Evolutionary conservation across 1,284 basidiomycete genomes (phyloP).

Genomic region (Exobasidium rhododendri): DNA sequence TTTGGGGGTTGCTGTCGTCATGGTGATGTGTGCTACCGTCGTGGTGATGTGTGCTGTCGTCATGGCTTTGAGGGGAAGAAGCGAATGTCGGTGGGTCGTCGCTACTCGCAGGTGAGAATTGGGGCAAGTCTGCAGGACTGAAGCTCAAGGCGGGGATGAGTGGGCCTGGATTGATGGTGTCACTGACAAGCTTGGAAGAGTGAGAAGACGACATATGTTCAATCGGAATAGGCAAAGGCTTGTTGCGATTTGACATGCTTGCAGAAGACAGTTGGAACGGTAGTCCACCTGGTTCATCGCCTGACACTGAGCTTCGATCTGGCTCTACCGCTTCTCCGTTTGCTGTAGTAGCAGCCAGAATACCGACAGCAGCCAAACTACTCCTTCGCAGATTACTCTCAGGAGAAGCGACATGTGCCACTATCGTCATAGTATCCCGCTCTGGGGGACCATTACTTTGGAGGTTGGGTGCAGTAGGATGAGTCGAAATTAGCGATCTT

Average conservation of each 20-base stretch:
- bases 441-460: not conserved
- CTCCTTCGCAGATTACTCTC: not conserved
- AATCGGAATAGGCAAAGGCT: slow-evolving; percentile 3
- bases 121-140: not conserved
- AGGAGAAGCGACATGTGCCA: not conserved
- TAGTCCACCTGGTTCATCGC: not conserved
- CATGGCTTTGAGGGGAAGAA: not conserved
- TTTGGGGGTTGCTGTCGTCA: too few relatives aligned
- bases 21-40: too few relatives aligned
- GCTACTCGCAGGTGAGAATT: too few relatives aligned
- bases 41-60: too few relatives aligned
- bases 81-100: not conserved
- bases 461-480: too few relatives aligned
- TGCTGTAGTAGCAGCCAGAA: too few relatives aligned
- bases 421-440: not conserved
- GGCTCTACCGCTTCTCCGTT: not conserved
- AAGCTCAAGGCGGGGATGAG: not conserved
- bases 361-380: too few relatives aligned
- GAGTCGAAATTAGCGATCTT: too few relatives aligned
- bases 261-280: not conserved
- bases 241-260: not conserved
- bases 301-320: not conserved
- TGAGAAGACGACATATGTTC: too few relatives aligned
- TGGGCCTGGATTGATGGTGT: not conserved
- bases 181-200: not conserved